Conservation (phyloP, 23 red algal species). For the Porphyridium purpureum region DNA sequence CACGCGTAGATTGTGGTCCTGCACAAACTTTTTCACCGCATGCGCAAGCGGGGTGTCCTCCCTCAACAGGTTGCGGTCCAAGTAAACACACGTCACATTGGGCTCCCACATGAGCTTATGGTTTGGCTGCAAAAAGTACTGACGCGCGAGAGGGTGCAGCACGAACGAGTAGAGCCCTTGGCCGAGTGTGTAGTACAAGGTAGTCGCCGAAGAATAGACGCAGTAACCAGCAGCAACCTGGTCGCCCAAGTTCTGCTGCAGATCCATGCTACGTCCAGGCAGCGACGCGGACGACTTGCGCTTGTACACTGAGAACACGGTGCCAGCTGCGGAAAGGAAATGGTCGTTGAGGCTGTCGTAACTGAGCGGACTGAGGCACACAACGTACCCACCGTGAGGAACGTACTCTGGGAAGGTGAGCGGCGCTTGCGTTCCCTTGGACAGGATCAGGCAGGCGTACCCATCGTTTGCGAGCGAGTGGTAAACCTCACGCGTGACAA, state of each 20-base stretch:
- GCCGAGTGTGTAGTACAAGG: constrained; percentile 85
- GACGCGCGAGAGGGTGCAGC: constrained; percentile 78
- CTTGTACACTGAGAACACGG: constrained; percentile 84
- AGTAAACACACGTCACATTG: constrained; percentile 28
- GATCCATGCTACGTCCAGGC: constrained; percentile 65
- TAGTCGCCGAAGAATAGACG: constrained; percentile 61
- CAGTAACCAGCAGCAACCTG: constrained; percentile 94
- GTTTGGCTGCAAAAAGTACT: constrained; percentile 85
- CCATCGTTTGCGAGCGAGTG: constrained; percentile 66
- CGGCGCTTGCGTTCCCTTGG: constrained; percentile 46
- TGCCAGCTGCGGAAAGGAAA: constrained; percentile 33
- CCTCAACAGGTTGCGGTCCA: constrained; percentile 18
- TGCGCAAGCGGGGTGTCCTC: constrained; percentile 5
- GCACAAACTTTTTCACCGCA: constrained; percentile 9
- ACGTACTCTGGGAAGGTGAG: constrained; percentile 72
- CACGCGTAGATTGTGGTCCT: constrained; percentile 26
- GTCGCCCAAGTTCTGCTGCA: constrained; percentile 48
- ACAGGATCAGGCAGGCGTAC: constrained; percentile 89
- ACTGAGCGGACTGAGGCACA: constrained; percentile 67
- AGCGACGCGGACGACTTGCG: constrained; percentile 52
- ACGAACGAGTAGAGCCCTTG: constrained; percentile 92
- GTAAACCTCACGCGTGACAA: constrained; percentile 61
- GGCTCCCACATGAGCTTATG: constrained; percentile 29
- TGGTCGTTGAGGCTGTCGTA: constrained; percentile 30
- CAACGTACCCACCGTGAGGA: constrained; percentile 90